Base-by-base conservation (phyloP, 2,329 filamentous ascomycete species). In the Trichophyton equinum region DNA sequence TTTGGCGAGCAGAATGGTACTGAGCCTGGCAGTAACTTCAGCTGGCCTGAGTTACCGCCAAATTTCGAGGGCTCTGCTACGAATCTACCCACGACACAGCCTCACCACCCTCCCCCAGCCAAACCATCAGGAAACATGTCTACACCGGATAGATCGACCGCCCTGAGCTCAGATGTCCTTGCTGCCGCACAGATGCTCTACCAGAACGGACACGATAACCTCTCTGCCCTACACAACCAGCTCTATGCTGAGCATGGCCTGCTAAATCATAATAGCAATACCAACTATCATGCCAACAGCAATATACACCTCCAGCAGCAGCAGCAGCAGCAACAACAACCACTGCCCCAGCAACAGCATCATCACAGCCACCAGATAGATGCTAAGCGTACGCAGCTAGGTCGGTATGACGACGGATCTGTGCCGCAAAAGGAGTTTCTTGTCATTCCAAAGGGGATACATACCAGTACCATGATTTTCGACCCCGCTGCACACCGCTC, bases 11-110 rank as follows among this genome's bases (percentile, higher is more conserved):
- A 61, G 8, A 47, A 25, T 20, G 58, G 58, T 18, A 33, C 59
- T 1, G 46, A 57, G 13, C 55, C 63, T 15, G 60, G 60, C 22
- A 18, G 49, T 53, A 33, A 53, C 27, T 69, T 76, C 38, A 72
- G 74, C 55, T 77, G 74, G 74, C 64, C 70, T 20, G 81, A 83
- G 62, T 74, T 86, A 20, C 85, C 85, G 4, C 85, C 85, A 1
- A 79, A 79, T 57, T 84, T 87, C 65, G 81, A 88, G 74, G 85
- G 85, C 58, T 83, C 85, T 11, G 77, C 81, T 0, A 86, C 85
- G 20, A 86, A 83, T 2, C 81, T 82, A 64, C 83, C 84, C 18
- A 11, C 47, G 13, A 25, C 25, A 22, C 47, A 53, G 27, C 30
- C 27, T 30, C 79, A 82, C 57, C 80, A 82, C 44, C 25, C 15